Base-by-base conservation (phyloP, 2,329 filamentous ascomycete species). In the Colletotrichum nymphaeae region DNA sequence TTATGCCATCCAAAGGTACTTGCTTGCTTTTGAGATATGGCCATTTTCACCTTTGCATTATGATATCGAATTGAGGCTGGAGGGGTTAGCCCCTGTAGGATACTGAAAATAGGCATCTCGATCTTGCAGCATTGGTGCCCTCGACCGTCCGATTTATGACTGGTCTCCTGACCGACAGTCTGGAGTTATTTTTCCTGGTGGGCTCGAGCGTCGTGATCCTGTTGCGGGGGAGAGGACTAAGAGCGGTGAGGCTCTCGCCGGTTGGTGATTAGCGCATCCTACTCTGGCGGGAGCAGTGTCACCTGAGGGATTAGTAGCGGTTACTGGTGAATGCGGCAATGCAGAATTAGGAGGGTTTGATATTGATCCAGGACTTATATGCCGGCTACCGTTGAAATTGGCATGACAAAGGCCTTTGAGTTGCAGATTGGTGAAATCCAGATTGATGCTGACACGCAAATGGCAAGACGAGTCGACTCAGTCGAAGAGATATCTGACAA, bases 181-280 rank as follows among this genome's bases (percentile, higher is more conserved):
- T 62, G 28, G n/a, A 65, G 68, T 56, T 24, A 26, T 11, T 16
- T 35, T 32, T 63, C 26, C 24, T 22, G 14, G 62, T 35, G 62
- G 57, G 66, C 56, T 69, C 32, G 56, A 57, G 60, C 46, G n/a
- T 24, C 55, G 22, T 52, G 30, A 26, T 70, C 37, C 30, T 49
- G 56, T 58, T 65, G 67, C 66, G 55, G 60, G 60, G 55, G 59
- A n/a, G 32, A 30, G 32, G 28, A 46, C 70, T 73, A 73, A 65
- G 52, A 70, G 70, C 70, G 70, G 70, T 73, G 70, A 73, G 67
- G 67, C 70, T 73, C 67, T 65, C 42, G 67, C 26, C 63, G 66
- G 70, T 55, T 59, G 70, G 26, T 26, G 26, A 55, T 65, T 73
- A 73, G 70, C 62, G 70, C 60, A 70, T 73, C 42, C 66, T 69